Evolutionary conservation across 805 yeast genomes (phyloP).

Genomic region (Metschnikowia peoriensis): DNA sequence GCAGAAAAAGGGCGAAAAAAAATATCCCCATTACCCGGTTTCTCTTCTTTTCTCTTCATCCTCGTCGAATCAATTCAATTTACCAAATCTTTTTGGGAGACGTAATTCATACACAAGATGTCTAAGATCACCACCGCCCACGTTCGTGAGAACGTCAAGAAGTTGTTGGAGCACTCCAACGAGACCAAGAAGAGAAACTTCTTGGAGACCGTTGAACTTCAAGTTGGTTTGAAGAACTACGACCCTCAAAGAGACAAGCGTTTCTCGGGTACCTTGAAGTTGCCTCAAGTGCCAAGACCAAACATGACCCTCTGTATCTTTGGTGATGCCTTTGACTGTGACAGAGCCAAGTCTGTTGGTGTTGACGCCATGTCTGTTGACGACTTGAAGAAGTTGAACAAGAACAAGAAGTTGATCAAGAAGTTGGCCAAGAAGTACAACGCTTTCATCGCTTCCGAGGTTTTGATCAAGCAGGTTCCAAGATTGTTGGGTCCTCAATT

Average conservation of each 20-base stretch:
- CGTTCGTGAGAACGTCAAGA: constrained; percentile 95
- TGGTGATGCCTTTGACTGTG: constrained; percentile 99
- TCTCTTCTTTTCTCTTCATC: constrained; percentile 28
- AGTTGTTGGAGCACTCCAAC: constrained; percentile 83
- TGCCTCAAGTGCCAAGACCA: constrained; percentile 99
- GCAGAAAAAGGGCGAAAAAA: constrained; percentile 2
- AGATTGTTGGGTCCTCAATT: constrained; percentile 99
- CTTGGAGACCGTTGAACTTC: constrained; percentile 99
- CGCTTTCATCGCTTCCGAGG: constrained; percentile 99
- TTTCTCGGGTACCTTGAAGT: constrained; percentile 99
- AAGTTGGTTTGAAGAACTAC: constrained; percentile 99
- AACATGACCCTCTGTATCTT: constrained; percentile 99
- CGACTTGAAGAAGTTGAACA: constrained; percentile 99
- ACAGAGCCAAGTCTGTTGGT: constrained; percentile 99
- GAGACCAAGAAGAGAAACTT: constrained; percentile 99
- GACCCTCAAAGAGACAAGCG: constrained; percentile 99
- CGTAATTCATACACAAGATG: constrained; percentile 52
- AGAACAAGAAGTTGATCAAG: constrained; percentile 99
- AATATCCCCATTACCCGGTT: constrained; percentile 1
- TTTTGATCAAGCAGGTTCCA: constrained; percentile 99
- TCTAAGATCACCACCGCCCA: constrained; percentile 88
- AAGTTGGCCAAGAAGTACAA: constrained; percentile 99
- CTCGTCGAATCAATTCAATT: constrained; percentile 55
- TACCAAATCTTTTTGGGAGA: constrained; percentile 70
- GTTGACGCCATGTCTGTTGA: constrained; percentile 99